These are phyloP conservation scores for Helicocarpus griseus DNA, from an alignment of 2,329 filamentous ascomycete genomes.

Conservation along the genomic window DNA sequence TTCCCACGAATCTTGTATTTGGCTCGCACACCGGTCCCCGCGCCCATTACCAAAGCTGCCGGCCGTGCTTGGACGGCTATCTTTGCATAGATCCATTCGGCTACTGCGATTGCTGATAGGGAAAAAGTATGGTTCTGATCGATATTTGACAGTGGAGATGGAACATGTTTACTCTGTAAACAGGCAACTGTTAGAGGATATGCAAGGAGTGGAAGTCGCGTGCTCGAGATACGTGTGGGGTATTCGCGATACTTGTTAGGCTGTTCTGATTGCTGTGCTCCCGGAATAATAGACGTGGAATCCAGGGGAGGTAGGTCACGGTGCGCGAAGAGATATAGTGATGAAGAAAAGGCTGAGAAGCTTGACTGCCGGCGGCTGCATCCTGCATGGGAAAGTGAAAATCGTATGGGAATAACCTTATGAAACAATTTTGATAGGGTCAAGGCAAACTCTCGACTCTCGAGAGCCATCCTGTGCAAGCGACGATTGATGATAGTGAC, in stretches of 20 bases:
- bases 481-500: background rate
- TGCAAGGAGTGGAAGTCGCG: background rate
- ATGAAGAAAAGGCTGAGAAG: no score
- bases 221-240: background rate
- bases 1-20: background rate
- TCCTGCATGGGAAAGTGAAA: background rate
- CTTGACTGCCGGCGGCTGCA: background rate
- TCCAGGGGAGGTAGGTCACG: no score
- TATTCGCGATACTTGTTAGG: no score
- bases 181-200: background rate
- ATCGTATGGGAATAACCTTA: background rate
- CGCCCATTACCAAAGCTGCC: background rate
- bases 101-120: background rate
- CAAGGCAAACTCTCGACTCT: background rate
- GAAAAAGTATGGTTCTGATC: background rate
- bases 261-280: no score
- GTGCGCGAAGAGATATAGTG: no score
- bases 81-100: background rate
- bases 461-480: background rate
- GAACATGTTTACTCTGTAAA: background rate
- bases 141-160: no score
- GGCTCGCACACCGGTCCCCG: background rate
- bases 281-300: no score
- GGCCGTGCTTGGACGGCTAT: background rate
- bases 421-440: background rate